phyloP scores from a whole-genome alignment of 139 green algal species.

The Haematococcus lacustris region DNA sequence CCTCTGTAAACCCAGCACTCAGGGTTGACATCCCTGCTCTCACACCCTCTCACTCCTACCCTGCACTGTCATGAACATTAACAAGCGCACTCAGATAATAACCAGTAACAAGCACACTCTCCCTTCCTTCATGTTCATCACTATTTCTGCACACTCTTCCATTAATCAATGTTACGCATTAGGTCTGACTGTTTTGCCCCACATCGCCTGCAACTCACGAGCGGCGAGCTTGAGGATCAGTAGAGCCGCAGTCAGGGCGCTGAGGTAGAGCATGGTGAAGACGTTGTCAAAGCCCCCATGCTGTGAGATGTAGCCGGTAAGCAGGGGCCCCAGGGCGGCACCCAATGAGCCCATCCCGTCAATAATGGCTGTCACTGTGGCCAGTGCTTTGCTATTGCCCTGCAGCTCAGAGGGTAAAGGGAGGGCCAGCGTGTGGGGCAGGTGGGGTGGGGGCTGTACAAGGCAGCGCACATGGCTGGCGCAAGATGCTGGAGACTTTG shows the following conservation, averaged over 20 bases:
- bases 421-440: too few species aligned
- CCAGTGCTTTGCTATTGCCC: constrained; percentile 82
- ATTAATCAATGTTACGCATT: background rate
- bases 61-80: too few species aligned
- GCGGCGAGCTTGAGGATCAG: constrained; percentile 45
- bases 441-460: too few species aligned
- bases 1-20: too few species aligned
- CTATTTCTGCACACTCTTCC: too few species aligned
- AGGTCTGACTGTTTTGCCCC: background rate
- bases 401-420: constrained; percentile 3
- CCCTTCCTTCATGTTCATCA: too few species aligned
- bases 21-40: too few species aligned
- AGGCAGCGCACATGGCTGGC: too few species aligned
- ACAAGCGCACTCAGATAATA: too few species aligned
- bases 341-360: constrained; percentile 92
- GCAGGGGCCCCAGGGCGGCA: constrained; percentile 81
- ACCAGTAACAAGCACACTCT: too few species aligned
- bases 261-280: constrained; percentile 81
- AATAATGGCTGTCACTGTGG: constrained; percentile 96
- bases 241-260: constrained; percentile 47
- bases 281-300: constrained; percentile 77
- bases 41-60: too few species aligned
- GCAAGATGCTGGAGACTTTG: too few species aligned
- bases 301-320: constrained; percentile 80
- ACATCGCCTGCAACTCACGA: constrained; percentile 23